Conservation (phyloP, 2,329 filamentous ascomycete species). For the Hypoxylon rubiginosum region DNA sequence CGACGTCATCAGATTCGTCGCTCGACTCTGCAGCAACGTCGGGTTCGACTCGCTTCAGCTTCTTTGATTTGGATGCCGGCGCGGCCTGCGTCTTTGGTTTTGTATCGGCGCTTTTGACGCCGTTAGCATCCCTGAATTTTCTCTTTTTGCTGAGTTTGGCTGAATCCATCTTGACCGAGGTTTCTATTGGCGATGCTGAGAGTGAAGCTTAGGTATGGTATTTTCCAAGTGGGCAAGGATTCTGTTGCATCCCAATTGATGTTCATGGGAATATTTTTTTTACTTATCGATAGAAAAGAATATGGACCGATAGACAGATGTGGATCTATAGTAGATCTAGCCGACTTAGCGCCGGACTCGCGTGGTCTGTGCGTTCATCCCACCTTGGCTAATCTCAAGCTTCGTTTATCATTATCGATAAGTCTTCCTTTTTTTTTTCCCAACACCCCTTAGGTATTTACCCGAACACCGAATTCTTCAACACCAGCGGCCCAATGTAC, state of each 20-base stretch:
- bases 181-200: conserved; percentile 10
- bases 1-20: conserved; percentile 43
- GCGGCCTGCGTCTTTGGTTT: conserved; percentile 47
- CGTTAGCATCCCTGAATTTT: conserved; percentile 54
- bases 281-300: conserved; percentile 37
- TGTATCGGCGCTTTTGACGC: conserved; percentile 48
- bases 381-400: too few relatives aligned
- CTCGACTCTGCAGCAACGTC: conserved; percentile 40
- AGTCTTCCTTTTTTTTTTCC: not conserved
- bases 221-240: conserved; percentile 27
- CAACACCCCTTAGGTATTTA: too few relatives aligned
- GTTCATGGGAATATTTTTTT: conserved; percentile 29
- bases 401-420: too few relatives aligned
- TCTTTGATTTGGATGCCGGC: conserved; percentile 58
- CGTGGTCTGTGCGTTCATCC: not conserved
- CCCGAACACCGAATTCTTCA: not conserved
- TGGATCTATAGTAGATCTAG: not conserved
- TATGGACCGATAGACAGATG: conserved; percentile 21
- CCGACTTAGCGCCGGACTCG: not conserved
- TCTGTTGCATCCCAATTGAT: conserved; percentile 5
- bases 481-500: not conserved
- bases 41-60: conserved; percentile 55
- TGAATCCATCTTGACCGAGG: conserved; percentile 47
- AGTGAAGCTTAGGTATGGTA: conserved; percentile 5
- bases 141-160: conserved; percentile 59